Conservation (phyloP, 176 grass and related monocot genomes). For the Eleusine coracana region DNA sequence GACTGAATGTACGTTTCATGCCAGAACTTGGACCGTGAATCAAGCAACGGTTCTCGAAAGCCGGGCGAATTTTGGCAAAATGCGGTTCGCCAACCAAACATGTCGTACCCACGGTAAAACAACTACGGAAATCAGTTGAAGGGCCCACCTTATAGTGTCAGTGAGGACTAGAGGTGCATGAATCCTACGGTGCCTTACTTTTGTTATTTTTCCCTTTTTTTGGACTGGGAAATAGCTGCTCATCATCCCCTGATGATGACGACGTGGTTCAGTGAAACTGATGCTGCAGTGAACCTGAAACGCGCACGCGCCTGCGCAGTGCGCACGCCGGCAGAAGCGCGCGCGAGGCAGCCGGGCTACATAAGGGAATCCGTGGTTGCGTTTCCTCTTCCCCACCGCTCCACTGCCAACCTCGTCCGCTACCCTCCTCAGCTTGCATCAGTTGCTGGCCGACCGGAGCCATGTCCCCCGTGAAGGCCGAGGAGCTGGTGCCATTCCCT, state of each 20-base stretch:
- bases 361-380: conserved; percentile 30
- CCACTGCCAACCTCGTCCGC: not conserved
- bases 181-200: not conserved
- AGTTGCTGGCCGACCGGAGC: not conserved
- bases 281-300: conserved; percentile 25
- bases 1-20: too few relatives aligned
- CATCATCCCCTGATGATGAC: not conserved
- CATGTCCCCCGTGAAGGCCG: conserved; percentile 56
- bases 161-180: not conserved
- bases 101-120: not conserved
- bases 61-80: not conserved
- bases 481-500: conserved; percentile 59
- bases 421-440: too few relatives aligned
- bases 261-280: not conserved
- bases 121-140: not conserved
- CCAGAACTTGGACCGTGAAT: not conserved
- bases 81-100: not conserved
- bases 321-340: not conserved
- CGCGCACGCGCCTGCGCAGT: not conserved
- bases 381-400: conserved; percentile 33
- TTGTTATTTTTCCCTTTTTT: not conserved
- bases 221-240: not conserved
- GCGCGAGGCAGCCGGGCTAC: conserved; percentile 20
- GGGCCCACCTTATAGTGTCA: not conserved
- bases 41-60: not conserved